phyloP scores from a whole-genome alignment of 108 stramenopile genomes.

The Bacterosira constricta region DNA sequence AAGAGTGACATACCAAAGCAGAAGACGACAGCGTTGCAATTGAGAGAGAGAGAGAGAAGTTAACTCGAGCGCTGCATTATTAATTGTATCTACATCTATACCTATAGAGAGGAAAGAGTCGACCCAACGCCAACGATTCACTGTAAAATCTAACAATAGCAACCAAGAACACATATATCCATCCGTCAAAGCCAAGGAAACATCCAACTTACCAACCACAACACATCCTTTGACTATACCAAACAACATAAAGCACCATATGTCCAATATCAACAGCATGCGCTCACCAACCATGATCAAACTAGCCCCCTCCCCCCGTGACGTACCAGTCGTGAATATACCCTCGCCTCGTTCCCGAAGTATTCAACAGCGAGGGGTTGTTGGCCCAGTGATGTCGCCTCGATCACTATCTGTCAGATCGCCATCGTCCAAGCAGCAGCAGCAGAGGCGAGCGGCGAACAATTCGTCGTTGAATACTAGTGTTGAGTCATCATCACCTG shows the following conservation, averaged over 20 bases:
- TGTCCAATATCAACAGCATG: background rate
- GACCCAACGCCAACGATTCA: too few relatives aligned
- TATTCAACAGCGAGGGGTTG: background rate
- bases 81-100: too few relatives aligned
- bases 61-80: too few relatives aligned
- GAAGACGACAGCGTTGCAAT: too few relatives aligned
- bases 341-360: background rate
- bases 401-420: background rate
- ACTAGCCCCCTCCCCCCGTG: background rate
- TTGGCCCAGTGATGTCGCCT: background rate
- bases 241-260: background rate
- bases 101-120: too few relatives aligned
- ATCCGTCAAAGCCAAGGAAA: background rate
- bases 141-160: too few relatives aligned
- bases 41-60: too few relatives aligned
- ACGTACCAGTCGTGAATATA: background rate
- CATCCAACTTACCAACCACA: background rate
- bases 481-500: too few relatives aligned
- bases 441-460: background rate
- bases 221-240: too few relatives aligned
- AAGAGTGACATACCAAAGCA: too few relatives aligned
- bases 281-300: background rate
- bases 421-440: background rate
- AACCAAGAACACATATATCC: background rate
- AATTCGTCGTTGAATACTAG: too few relatives aligned